phyloP scores from a whole-genome alignment of 148 eudicot genomes.

The Vaccinium myrtillus region DNA sequence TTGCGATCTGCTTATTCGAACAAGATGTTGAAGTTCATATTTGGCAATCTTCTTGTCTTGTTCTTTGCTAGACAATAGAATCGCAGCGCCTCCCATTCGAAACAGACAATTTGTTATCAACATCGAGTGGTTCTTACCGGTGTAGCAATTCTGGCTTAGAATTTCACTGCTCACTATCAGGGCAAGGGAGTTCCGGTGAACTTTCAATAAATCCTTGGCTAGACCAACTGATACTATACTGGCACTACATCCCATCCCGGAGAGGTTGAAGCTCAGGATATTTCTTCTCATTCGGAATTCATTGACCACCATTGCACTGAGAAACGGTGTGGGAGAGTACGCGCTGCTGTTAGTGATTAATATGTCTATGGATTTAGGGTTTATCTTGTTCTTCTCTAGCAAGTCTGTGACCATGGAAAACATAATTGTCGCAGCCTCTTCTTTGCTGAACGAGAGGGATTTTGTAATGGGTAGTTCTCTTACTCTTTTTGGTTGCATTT shows the following conservation, averaged over 20 bases:
- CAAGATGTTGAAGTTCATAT: constrained; percentile 17
- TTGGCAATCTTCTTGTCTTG: constrained; percentile 20
- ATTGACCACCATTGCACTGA: constrained; percentile 16
- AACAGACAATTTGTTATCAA: constrained; percentile 23
- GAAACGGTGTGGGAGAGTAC: constrained; percentile 20
- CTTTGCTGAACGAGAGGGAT: background rate
- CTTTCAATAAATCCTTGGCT: constrained; percentile 17
- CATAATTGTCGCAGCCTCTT: constrained; percentile 16
- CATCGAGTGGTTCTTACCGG: constrained; percentile 23
- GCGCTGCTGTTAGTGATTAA: constrained; percentile 13
- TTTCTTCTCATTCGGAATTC: constrained; percentile 25
- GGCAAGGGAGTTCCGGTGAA: constrained; percentile 20
- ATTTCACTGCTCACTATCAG: constrained; percentile 24
- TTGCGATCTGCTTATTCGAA: constrained; percentile 10
- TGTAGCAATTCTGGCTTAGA: constrained; percentile 14
- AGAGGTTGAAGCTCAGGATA: constrained; percentile 21
- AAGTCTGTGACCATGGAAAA: constrained; percentile 16
- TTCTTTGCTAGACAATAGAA: constrained; percentile 18
- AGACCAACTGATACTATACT: constrained; percentile 19
- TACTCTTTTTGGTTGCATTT: background rate
- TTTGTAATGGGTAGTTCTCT: constrained; percentile 16
- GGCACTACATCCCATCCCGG: constrained; percentile 39
- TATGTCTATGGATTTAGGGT: constrained; percentile 16
- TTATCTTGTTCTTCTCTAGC: constrained; percentile 3
- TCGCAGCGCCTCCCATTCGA: constrained; percentile 26